Evolutionary conservation across 306 rosid genomes (phyloP).

Genomic region (Ziziphus jujuba): DNA sequence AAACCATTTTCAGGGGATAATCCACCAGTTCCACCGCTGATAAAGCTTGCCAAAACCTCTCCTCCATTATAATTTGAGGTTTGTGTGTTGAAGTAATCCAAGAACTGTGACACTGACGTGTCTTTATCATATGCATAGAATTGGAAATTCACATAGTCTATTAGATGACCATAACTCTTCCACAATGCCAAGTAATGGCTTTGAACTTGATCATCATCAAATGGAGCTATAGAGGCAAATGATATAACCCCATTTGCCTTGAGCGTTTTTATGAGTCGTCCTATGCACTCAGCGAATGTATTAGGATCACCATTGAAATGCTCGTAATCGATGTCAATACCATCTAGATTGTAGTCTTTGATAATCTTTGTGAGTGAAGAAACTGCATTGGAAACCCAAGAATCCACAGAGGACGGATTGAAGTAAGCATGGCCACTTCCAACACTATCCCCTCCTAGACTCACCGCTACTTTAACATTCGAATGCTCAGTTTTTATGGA

Average conservation of each 20-base stretch:
- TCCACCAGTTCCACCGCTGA: constrained; percentile 62
- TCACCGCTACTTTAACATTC: constrained; percentile 69
- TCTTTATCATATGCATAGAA: constrained; percentile 74
- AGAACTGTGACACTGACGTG: constrained; percentile 57
- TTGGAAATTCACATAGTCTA: constrained; percentile 83
- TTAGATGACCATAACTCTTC: constrained; percentile 56
- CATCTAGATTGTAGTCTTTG: constrained; percentile 53
- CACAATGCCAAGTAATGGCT: constrained; percentile 64
- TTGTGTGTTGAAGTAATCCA: constrained; percentile 54
- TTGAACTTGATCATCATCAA: constrained; percentile 61
- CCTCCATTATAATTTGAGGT: constrained; percentile 64
- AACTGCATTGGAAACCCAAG: constrained; percentile 83
- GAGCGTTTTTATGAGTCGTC: constrained; percentile 48
- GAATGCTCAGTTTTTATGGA: constrained; percentile 46
- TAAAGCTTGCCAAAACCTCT: constrained; percentile 63
- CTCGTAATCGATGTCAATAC: constrained; percentile 78
- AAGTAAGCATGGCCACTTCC: constrained; percentile 31
- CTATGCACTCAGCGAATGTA: constrained; percentile 68
- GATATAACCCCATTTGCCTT: constrained; percentile 48
- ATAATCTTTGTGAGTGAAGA: constrained; percentile 69
- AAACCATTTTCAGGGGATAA: constrained; percentile 57
- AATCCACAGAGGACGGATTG: constrained; percentile 55
- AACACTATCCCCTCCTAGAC: constrained; percentile 73
- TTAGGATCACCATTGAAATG: constrained; percentile 55
- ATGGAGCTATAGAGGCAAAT: constrained; percentile 83